These are phyloP conservation scores for Rhinocladiella similis DNA, from an alignment of 2,329 filamentous ascomycete genomes.

Conservation along the genomic window DNA sequence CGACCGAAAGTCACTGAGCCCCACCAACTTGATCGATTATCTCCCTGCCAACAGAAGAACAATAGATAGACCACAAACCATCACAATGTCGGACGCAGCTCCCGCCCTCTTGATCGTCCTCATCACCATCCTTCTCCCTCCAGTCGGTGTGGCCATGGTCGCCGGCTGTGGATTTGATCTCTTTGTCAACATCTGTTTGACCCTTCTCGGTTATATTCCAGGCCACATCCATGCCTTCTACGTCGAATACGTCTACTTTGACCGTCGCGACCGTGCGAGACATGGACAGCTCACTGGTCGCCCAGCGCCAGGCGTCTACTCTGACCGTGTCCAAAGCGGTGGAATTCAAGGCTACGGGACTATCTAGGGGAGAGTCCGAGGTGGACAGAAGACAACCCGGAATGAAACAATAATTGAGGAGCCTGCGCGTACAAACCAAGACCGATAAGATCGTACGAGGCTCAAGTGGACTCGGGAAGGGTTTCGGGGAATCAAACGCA, in stretches of 20 bases:
- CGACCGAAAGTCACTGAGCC: too few relatives aligned
- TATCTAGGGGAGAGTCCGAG: slow-evolving; percentile 7
- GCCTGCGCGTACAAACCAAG: too few relatives aligned
- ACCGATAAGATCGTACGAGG: too few relatives aligned
- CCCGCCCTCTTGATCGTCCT: slow-evolving; percentile 30
- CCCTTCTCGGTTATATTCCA: slow-evolving; percentile 71
- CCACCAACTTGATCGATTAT: too few relatives aligned
- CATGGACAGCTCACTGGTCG: slow-evolving; percentile 22
- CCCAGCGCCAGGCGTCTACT: slow-evolving; percentile 28
- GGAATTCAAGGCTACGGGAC: slow-evolving; percentile 28
- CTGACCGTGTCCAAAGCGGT: slow-evolving; percentile 27
- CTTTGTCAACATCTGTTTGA: slow-evolving; percentile 88
- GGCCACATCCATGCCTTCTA: slow-evolving; percentile 32
- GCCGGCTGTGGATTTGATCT: slow-evolving; percentile 82
- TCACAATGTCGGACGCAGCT: slow-evolving; percentile 27
- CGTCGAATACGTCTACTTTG: slow-evolving; percentile 32
- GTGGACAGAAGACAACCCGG: background rate
- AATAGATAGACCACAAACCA: background rate
- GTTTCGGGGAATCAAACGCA: too few relatives aligned
- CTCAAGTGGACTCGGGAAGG: too few relatives aligned
- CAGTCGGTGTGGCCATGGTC: slow-evolving; percentile 91
- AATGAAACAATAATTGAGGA: too few relatives aligned
- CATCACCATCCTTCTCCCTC: slow-evolving; percentile 58
- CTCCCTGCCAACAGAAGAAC: too few relatives aligned
- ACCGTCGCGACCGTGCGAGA: slow-evolving; percentile 27